Evolutionary conservation across 208 protist genomes (phyloP).

Genomic region (Leishmania major): DNA sequence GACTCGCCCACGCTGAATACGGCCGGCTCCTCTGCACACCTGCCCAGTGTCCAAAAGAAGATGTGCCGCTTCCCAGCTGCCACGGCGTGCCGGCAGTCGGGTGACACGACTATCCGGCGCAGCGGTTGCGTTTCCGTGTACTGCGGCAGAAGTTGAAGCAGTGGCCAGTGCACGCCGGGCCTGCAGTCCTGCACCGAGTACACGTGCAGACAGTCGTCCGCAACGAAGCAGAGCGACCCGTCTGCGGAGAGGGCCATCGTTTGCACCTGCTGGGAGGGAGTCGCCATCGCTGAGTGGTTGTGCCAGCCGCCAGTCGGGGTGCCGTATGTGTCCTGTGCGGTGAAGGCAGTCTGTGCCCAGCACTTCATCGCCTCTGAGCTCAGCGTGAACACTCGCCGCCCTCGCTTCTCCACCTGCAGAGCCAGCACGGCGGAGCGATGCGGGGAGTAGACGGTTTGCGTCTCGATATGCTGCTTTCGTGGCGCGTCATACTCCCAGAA

Average conservation of each 20-base stretch:
- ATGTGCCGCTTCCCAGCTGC: constrained; percentile 44
- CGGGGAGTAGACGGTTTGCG: constrained; percentile 77
- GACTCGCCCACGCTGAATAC: constrained; percentile 18
- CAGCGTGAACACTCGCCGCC: constrained; percentile 77
- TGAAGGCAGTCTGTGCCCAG: constrained; percentile 58
- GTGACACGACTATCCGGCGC: constrained; percentile 42
- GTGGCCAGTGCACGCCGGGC: constrained; percentile 62
- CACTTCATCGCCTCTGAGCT: constrained; percentile 74
- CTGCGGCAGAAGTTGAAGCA: constrained; percentile 62
- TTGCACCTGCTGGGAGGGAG: constrained; percentile 52
- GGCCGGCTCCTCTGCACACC: constrained; percentile 15
- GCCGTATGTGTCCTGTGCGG: constrained; percentile 63
- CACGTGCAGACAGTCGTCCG: constrained; percentile 80
- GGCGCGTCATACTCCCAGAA: constrained; percentile 79
- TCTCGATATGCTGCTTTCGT: constrained; percentile 65
- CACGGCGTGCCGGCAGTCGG: constrained; percentile 39
- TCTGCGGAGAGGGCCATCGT: constrained; percentile 67
- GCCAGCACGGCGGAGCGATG: constrained; percentile 65
- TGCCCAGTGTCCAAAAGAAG: constrained; percentile 65
- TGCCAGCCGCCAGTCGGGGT: constrained; percentile 54
- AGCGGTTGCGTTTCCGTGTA: constrained; percentile 46
- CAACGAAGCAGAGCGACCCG: constrained; percentile 75
- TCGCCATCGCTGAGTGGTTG: constrained; percentile 72
- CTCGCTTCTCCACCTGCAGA: constrained; percentile 58
- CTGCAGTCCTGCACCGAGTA: constrained; percentile 50